These are phyloP conservation scores for Paracoccidioides brasiliensis DNA, from an alignment of 2,329 filamentous ascomycete species.

Conservation along the genomic window DNA sequence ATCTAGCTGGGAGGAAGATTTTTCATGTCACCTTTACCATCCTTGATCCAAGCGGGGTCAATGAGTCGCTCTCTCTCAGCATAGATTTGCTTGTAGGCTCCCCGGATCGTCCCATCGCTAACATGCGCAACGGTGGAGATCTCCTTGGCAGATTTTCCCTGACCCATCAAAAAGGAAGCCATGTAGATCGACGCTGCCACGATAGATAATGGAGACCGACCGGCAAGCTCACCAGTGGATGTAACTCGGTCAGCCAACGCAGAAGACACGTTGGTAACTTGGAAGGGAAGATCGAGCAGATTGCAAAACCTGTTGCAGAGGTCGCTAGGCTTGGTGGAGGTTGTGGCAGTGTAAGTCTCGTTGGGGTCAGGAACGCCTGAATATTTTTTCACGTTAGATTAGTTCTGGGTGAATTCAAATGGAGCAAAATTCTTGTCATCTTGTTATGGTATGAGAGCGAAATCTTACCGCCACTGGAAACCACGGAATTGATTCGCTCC, in stretches of 20 bases:
- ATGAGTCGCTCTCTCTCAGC: slow-evolving; percentile 60
- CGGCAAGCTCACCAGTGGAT: slow-evolving; percentile 67
- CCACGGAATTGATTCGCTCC: slow-evolving; percentile 39
- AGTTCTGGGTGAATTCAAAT: not conserved
- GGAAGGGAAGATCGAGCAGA: slow-evolving; percentile 60
- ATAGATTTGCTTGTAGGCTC: slow-evolving; percentile 83
- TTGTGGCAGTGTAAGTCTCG: slow-evolving; percentile 56
- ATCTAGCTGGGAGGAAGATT: slow-evolving; percentile 48
- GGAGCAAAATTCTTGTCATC: not conserved
- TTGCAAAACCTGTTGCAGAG: slow-evolving; percentile 85
- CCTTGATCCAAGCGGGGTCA: slow-evolving; percentile 59
- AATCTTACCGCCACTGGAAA: slow-evolving; percentile 43
- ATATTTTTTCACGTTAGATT: slow-evolving; percentile 6
- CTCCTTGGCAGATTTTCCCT: slow-evolving; percentile 67
- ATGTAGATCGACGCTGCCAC: slow-evolving; percentile 96
- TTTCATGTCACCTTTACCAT: slow-evolving; percentile 56
- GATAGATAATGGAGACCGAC: slow-evolving; percentile 84
- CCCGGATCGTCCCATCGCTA: slow-evolving; percentile 93
- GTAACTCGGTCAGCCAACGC: slow-evolving; percentile 67
- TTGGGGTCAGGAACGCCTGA: slow-evolving; percentile 34
- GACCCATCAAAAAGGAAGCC: slow-evolving; percentile 73
- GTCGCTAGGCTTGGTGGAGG: slow-evolving; percentile 66
- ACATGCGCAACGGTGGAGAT: slow-evolving; percentile 78
- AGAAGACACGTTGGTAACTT: slow-evolving; percentile 67
- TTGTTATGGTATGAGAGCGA: not conserved